Percentiles rank a stretch among this genome's conserved stretches.
These are phyloP conservation scores for Monosporascus sp. DNA, from an alignment of 2,329 filamentous ascomycete genomes.

Conservation along the genomic window DNA sequence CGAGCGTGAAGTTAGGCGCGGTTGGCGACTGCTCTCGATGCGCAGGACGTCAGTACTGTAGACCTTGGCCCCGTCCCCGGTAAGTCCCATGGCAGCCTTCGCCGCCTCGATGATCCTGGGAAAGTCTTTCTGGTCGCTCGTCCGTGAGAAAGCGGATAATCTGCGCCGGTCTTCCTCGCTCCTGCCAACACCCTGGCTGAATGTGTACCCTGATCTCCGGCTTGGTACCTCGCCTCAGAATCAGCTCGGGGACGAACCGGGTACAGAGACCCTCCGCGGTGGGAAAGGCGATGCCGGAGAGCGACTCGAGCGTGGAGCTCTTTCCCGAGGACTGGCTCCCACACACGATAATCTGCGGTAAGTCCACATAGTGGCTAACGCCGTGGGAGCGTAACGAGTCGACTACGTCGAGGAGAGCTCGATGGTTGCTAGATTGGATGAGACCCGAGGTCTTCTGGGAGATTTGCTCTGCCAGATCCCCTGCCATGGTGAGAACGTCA, in stretches of 20 bases:
- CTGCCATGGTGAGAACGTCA: conserved; percentile 11
- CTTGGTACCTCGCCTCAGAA: conserved; percentile 39
- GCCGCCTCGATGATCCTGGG: conserved; percentile 24
- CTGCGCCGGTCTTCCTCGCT: conserved; percentile 10
- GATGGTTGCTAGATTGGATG: conserved; percentile 26
- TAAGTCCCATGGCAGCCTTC: conserved; percentile 39
- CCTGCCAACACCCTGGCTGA: conserved; percentile 10
- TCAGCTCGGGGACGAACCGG: conserved; percentile 55
- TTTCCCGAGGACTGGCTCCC: conserved; percentile 53
- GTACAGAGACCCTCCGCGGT: conserved; percentile 50
- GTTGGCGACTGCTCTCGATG: conserved; percentile 36
- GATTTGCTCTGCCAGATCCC: conserved; percentile 15
- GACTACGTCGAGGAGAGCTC: conserved; percentile 30
- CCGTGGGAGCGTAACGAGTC: conserved; percentile 31
- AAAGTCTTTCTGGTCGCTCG: conserved; percentile 11
- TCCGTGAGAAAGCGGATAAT: conserved; percentile 17
- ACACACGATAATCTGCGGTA: conserved; percentile 40
- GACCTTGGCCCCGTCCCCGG: conserved; percentile 18
- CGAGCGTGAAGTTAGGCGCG: conserved; percentile 45
- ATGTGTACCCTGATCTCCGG: conserved; percentile 22
- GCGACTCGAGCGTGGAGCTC: conserved; percentile 51
- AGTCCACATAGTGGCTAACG: conserved; percentile 28
- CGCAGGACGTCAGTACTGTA: conserved; percentile 36
- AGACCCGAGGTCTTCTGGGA: conserved; percentile 18
- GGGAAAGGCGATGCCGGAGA: conserved; percentile 50